These are phyloP conservation scores for Cinnamomum chago DNA, from an alignment of 164 flowering plant species.

Conservation along the genomic window DNA sequence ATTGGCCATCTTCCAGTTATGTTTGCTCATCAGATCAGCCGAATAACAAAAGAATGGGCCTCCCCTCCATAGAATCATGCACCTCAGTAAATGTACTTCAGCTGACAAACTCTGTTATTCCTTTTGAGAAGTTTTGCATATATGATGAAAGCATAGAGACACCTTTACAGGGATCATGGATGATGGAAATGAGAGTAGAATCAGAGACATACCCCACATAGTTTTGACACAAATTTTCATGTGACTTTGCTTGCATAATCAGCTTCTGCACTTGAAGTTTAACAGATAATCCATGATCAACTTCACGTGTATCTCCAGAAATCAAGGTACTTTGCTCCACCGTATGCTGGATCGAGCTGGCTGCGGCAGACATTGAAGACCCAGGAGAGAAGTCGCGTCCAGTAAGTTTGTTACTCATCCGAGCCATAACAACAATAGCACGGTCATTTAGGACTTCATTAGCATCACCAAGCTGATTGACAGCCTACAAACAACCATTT, in stretches of 20 bases:
- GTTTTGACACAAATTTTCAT: conserved; percentile 93
- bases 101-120: neutral
- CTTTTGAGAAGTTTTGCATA: neutral
- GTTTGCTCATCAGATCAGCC: neutral
- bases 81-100: neutral
- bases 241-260: conserved; percentile 81
- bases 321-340: conserved; percentile 57
- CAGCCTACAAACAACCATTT: conserved; percentile 55
- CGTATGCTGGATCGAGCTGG: conserved; percentile 48
- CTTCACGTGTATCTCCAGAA: conserved; percentile 77
- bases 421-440: conserved; percentile 94
- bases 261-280: conserved; percentile 90
- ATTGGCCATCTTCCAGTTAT: neutral
- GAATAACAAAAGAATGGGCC: neutral
- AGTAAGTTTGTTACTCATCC: conserved; percentile 96
- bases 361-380: conserved; percentile 32
- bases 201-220: conserved; percentile 82
- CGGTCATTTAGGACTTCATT: conserved; percentile 94
- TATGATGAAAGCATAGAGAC: conserved; percentile 1
- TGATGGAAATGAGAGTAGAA: neutral
- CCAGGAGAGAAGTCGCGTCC: conserved; percentile 83
- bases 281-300: conserved; percentile 86
- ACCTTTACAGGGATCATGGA: neutral
- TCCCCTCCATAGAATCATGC: neutral
- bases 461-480: conserved; percentile 95